These are phyloP conservation scores for Akanthomyces muscarius DNA, from an alignment of 2,329 filamentous ascomycete species.

Conservation along the genomic window DNA sequence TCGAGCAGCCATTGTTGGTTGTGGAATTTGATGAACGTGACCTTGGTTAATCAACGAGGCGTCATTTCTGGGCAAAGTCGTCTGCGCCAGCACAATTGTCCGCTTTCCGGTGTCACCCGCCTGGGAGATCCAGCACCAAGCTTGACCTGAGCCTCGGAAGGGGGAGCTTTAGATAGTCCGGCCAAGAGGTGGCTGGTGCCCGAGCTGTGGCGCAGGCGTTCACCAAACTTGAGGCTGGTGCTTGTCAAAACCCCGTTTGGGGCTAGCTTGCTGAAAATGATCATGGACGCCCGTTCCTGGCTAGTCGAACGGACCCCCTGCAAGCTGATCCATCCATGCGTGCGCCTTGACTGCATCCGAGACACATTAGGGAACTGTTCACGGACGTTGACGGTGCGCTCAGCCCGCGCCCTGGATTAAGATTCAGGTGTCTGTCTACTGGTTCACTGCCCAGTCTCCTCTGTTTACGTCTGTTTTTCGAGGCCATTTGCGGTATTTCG, in stretches of 20 bases:
- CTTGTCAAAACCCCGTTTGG: too few species aligned
- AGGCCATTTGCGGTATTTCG: background rate
- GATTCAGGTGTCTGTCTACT: slow-evolving; percentile 1
- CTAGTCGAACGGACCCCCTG: background rate
- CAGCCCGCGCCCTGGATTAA: slow-evolving; percentile 6
- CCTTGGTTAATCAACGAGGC: slow-evolving; percentile 10
- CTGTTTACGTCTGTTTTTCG: background rate
- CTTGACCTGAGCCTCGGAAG: slow-evolving; percentile 3
- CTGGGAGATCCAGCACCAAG: background rate
- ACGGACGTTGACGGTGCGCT: slow-evolving; percentile 14
- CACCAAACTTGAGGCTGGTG: too few species aligned
- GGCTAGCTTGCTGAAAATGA: too few species aligned
- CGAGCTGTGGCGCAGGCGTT: background rate
- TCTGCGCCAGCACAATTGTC: slow-evolving; percentile 14
- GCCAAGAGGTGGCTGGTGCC: background rate
- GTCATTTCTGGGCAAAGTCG: slow-evolving; percentile 18
- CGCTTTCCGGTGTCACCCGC: slow-evolving; percentile 16
- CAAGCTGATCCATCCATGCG: background rate
- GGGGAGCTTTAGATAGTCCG: slow-evolving; percentile 8
- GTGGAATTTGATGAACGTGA: background rate
- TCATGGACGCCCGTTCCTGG: background rate
- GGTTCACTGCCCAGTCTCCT: too few species aligned
- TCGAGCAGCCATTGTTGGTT: slow-evolving; percentile 17
- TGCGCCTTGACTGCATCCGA: slow-evolving; percentile 13
- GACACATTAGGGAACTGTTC: slow-evolving; percentile 11